These are phyloP conservation scores for Diaporthe sp. DNA, from an alignment of 2,329 filamentous ascomycete genomes.

Conservation along the genomic window DNA sequence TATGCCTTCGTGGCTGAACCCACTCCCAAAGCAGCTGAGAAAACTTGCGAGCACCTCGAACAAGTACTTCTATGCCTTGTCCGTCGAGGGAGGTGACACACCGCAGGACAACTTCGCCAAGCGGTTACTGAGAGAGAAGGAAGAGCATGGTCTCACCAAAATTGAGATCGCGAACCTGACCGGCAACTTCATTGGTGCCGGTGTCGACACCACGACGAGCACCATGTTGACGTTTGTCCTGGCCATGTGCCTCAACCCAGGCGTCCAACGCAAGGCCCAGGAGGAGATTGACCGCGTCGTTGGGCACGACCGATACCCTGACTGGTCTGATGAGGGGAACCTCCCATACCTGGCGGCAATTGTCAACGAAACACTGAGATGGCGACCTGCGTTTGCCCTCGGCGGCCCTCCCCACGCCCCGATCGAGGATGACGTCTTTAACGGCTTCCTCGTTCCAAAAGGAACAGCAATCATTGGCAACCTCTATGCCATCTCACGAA, in stretches of 20 bases:
- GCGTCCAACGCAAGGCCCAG: slow-evolving; percentile 3
- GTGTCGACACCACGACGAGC: slow-evolving; percentile 10
- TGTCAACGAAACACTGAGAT: slow-evolving; percentile 1
- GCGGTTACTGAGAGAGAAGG: background rate
- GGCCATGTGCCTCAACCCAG: slow-evolving; percentile 16
- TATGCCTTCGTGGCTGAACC: slow-evolving; percentile 1
- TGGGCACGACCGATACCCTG: background rate
- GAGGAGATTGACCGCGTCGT: slow-evolving; percentile 5
- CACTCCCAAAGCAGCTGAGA: background rate
- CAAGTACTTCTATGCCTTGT: slow-evolving; percentile 22
- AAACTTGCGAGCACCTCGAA: background rate
- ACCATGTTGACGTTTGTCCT: background rate
- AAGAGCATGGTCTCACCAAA: background rate
- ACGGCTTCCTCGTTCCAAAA: background rate
- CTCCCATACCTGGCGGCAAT: slow-evolving; percentile 7
- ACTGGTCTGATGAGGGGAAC: background rate
- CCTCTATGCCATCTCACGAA: background rate
- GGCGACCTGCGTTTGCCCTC: slow-evolving; percentile 2
- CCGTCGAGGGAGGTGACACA: background rate
- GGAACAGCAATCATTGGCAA: slow-evolving; percentile 2
- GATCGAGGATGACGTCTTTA: slow-evolving; percentile 1
- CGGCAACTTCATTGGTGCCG: background rate
- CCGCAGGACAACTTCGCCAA: slow-evolving; percentile 14
- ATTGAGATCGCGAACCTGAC: slow-evolving; percentile 14
- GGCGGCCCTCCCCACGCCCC: slow-evolving; percentile 4